Evolutionary conservation across 768 basidiomycete species (phyloP).

Genomic region (Tylopilus intermedius): DNA sequence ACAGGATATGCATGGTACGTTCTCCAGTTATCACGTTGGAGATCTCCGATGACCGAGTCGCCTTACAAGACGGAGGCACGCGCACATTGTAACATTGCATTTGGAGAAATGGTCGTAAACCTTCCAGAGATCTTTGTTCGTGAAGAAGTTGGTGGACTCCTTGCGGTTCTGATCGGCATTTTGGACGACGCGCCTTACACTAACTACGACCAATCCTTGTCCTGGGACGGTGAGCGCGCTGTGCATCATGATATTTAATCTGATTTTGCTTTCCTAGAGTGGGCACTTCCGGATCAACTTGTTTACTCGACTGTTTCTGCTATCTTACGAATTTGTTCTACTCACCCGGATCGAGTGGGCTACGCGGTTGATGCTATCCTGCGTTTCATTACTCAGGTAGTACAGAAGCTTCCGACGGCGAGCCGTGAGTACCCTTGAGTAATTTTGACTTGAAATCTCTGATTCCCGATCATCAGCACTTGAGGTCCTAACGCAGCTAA

Average conservation of each 20-base stretch:
- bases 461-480: slow-evolving; percentile 42
- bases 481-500: slow-evolving; percentile 68
- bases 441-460: not conserved
- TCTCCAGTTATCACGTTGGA: not conserved
- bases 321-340: slow-evolving; percentile 59
- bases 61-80: slow-evolving; percentile 56
- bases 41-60: not conserved
- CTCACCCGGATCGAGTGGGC: slow-evolving; percentile 45
- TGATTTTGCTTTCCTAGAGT: slow-evolving; percentile 47
- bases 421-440: slow-evolving; percentile 41
- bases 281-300: slow-evolving; percentile 83
- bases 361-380: slow-evolving; percentile 56
- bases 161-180: slow-evolving; percentile 61
- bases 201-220: slow-evolving; percentile 72
- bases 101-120: slow-evolving; percentile 70
- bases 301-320: slow-evolving; percentile 76
- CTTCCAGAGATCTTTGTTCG: slow-evolving; percentile 51
- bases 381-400: slow-evolving; percentile 52
- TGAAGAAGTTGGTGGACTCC: slow-evolving; percentile 46
- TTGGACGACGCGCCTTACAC: slow-evolving; percentile 68
- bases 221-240: slow-evolving; percentile 64
- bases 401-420: slow-evolving; percentile 49
- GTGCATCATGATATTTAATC: not conserved
- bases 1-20: slow-evolving; percentile 56
- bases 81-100: slow-evolving; percentile 78